Evolutionary conservation across 176 grass and related monocot genomes (phyloP).

Genomic region (Secale cereale): DNA sequence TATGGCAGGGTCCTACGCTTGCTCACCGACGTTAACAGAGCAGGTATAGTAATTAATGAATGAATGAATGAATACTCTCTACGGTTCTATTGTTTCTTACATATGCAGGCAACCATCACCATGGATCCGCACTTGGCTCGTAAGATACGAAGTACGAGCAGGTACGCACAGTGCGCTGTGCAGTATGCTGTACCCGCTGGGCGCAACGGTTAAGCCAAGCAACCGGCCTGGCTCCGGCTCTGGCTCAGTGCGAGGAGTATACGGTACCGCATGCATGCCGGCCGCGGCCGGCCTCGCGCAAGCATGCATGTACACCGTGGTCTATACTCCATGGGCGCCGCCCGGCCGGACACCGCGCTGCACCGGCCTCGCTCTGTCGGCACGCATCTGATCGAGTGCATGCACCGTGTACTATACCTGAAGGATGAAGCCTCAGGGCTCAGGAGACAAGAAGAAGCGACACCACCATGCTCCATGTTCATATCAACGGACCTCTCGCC

Average conservation of each 20-base stretch:
- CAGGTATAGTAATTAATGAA: not conserved
- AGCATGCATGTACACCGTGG: not conserved
- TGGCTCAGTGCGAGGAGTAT: not conserved
- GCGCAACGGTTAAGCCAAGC: slow-evolving; percentile 22
- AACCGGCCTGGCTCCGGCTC: not conserved
- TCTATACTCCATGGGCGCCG: not conserved
- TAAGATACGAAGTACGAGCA: not conserved
- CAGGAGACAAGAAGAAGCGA: not conserved
- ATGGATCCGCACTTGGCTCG: not conserved
- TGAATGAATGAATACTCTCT: not conserved
- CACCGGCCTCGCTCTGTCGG: not conserved
- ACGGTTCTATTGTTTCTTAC: not conserved
- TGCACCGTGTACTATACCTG: not conserved
- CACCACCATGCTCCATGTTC: not conserved
- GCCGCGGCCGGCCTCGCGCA: not conserved
- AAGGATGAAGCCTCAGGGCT: not conserved
- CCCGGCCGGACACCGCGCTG: not conserved
- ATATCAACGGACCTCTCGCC: not conserved
- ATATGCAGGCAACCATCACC: not conserved
- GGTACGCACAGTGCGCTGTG: not conserved
- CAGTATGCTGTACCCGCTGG: not conserved
- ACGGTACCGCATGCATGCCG: not conserved
- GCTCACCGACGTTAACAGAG: not conserved
- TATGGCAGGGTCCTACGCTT: not conserved
- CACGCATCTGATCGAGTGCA: not conserved